Conservation (phyloP, 768 basidiomycete species). For the Coprinellus micaceus region DNA sequence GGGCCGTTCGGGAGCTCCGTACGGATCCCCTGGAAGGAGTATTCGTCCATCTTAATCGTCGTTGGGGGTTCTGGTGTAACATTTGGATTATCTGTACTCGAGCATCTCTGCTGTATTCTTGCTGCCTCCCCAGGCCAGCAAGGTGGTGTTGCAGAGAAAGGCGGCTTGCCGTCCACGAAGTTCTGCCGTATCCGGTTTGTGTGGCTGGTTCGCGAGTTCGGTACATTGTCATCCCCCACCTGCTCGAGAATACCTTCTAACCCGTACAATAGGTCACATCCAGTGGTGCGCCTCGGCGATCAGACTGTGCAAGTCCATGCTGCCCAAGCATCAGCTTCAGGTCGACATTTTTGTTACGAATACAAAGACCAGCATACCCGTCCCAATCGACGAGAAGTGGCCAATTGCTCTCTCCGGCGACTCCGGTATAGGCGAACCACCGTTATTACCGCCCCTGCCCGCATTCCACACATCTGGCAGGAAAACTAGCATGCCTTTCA, state of each 20-base stretch:
- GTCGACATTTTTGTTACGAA: conserved; percentile 71
- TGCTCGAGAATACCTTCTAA: no score
- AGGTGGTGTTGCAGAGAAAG: no score
- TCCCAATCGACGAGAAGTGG: background rate
- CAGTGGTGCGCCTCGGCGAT: conserved; percentile 72
- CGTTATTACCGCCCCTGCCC: no score
- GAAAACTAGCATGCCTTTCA: background rate
- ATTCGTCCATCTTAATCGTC: conserved; percentile 60
- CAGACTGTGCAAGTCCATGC: conserved; percentile 53
- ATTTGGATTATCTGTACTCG: conserved; percentile 63
- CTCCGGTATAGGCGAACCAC: no score
- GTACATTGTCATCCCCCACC: conserved; percentile 38
- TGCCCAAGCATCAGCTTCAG: conserved; percentile 46
- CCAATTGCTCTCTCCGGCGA: no score
- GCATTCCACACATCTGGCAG: background rate
- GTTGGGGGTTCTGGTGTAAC: conserved; percentile 75
- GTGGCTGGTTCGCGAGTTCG: conserved; percentile 75
- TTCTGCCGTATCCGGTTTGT: conserved; percentile 61
- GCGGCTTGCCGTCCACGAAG: conserved; percentile 45
- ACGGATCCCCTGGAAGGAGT: conserved; percentile 53
- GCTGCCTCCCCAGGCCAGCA: no score
- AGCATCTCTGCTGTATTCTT: conserved; percentile 58
- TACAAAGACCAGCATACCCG: background rate
- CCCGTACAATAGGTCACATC: conserved; percentile 40
- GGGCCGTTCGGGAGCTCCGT: conserved; percentile 68